Evolutionary conservation across 306 rosid genomes (phyloP).

Genomic region (Dalbergia cultrata): DNA sequence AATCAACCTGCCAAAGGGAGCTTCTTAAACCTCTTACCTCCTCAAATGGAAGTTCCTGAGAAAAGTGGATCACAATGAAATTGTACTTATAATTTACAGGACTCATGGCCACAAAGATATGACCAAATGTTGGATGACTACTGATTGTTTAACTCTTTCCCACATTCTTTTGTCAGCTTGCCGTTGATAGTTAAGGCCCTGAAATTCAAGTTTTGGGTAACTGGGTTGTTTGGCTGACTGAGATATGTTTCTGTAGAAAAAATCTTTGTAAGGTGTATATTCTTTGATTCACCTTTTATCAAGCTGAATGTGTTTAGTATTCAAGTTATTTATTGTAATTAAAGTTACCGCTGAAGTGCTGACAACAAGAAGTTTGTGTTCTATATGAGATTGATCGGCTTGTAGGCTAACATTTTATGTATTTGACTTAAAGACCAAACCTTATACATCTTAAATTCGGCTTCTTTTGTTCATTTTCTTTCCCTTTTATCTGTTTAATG

Average conservation of each 20-base stretch:
- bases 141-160: conserved; percentile 49
- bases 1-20: conserved; percentile 84
- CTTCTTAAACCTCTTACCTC: conserved; percentile 87
- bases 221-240: conserved; percentile 57
- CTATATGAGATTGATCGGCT: conserved; percentile 29
- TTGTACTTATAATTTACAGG: conserved; percentile 49
- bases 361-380: conserved; percentile 40
- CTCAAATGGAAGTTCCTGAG: conserved; percentile 90
- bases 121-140: conserved; percentile 49
- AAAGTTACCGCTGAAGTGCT: conserved; percentile 47
- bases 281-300: conserved; percentile 56
- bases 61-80: conserved; percentile 68
- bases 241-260: conserved; percentile 52
- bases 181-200: conserved; percentile 53
- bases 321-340: conserved; percentile 61
- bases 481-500: too few relatives aligned
- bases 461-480: neutral
- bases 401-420: conserved; percentile 36
- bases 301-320: conserved; percentile 52
- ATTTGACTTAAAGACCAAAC: neutral
- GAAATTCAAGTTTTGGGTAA: conserved; percentile 60
- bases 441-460: conserved; percentile 19
- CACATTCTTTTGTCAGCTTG: conserved; percentile 57
- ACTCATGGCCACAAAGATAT: conserved; percentile 49
- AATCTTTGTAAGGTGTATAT: conserved; percentile 57